phyloP scores from a whole-genome alignment of 768 basidiomycete genomes.

The Hygrophoropsis aurantiaca region DNA sequence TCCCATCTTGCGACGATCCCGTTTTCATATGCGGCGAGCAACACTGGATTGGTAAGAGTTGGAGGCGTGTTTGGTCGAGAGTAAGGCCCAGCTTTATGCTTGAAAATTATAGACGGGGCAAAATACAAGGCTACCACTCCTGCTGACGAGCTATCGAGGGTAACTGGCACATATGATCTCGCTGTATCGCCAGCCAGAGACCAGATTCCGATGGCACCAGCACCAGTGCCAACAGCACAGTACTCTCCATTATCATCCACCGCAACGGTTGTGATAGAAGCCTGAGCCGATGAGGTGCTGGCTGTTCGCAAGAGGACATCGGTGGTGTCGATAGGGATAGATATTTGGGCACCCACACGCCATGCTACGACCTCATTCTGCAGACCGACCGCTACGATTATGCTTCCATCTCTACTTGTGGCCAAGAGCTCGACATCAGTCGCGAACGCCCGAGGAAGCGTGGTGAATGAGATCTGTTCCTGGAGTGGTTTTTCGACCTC shows the following conservation, averaged over 20 bases:
- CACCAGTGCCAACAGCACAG: conserved; percentile 71
- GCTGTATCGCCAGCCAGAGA: conserved; percentile 42
- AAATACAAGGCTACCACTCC: conserved; percentile 59
- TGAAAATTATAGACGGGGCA: conserved; percentile 18
- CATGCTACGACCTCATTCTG: conserved; percentile 78
- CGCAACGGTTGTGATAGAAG: conserved; percentile 59
- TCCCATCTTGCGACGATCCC: conserved; percentile 58
- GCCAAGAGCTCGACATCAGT: conserved; percentile 85
- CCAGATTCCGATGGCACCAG: conserved; percentile 67
- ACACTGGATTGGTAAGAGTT: conserved; percentile 14
- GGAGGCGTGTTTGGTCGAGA: conserved; percentile 11
- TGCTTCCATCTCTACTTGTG: conserved; percentile 62
- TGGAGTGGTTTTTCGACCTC: conserved; percentile 33
- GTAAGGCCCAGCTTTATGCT: conserved; percentile 17
- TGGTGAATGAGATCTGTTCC: conserved; percentile 54
- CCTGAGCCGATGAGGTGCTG: conserved; percentile 46
- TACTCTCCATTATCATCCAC: conserved; percentile 60
- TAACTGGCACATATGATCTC: conserved; percentile 40
- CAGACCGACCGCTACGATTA: conserved; percentile 70
- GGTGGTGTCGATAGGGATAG: conserved; percentile 49
- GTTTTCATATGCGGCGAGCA: conserved; percentile 58
- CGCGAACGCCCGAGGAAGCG: conserved; percentile 76
- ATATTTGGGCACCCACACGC: conserved; percentile 45
- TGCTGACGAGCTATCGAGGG: conserved; percentile 41
- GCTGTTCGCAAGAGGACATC: conserved; percentile 51